phyloP scores from a whole-genome alignment of 495 filamentous ascomycete species.

The Hypoxylon crocopeplum region DNA sequence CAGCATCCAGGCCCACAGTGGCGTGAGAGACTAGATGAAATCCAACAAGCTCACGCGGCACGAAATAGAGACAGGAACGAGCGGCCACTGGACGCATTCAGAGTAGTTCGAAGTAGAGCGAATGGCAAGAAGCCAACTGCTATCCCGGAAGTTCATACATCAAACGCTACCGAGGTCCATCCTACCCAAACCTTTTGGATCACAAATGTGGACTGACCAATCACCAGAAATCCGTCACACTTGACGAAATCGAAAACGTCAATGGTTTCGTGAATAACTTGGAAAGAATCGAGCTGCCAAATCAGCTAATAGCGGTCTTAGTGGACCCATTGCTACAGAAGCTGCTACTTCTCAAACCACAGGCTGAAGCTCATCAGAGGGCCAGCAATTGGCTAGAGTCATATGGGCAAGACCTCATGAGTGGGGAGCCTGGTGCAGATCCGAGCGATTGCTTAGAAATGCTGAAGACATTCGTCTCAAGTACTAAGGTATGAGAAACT shows the following conservation, averaged over 20 bases:
- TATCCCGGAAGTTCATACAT: slow-evolving; percentile 77
- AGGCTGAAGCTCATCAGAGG: slow-evolving; percentile 60
- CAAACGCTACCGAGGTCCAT: slow-evolving; percentile 68
- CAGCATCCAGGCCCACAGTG: slow-evolving; percentile 82
- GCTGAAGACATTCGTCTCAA: slow-evolving; percentile 64
- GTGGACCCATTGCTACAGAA: slow-evolving; percentile 81
- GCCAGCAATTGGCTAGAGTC: slow-evolving; percentile 71
- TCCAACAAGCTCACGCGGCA: slow-evolving; percentile 67
- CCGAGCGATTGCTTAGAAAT: slow-evolving; percentile 63
- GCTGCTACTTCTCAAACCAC: slow-evolving; percentile 68
- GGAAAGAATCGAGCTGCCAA: slow-evolving; percentile 81
- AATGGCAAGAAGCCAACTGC: slow-evolving; percentile 48
- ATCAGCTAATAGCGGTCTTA: slow-evolving; percentile 78
- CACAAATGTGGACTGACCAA: slow-evolving; percentile 15
- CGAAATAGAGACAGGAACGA: slow-evolving; percentile 44
- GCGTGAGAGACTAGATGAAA: slow-evolving; percentile 68
- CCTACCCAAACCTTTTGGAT: neutral
- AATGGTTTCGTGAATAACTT: slow-evolving; percentile 76
- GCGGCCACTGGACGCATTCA: slow-evolving; percentile 55
- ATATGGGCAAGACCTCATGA: slow-evolving; percentile 65
- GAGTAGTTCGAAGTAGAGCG: slow-evolving; percentile 57
- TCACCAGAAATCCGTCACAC: slow-evolving; percentile 64
- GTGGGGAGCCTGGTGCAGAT: slow-evolving; percentile 56
- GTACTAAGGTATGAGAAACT: slow-evolving; percentile 64
- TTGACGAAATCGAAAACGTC: slow-evolving; percentile 80